phyloP scores from a whole-genome alignment of 1,139 yeast genomes.

The Chernovozyma sophiae-reginae region DNA sequence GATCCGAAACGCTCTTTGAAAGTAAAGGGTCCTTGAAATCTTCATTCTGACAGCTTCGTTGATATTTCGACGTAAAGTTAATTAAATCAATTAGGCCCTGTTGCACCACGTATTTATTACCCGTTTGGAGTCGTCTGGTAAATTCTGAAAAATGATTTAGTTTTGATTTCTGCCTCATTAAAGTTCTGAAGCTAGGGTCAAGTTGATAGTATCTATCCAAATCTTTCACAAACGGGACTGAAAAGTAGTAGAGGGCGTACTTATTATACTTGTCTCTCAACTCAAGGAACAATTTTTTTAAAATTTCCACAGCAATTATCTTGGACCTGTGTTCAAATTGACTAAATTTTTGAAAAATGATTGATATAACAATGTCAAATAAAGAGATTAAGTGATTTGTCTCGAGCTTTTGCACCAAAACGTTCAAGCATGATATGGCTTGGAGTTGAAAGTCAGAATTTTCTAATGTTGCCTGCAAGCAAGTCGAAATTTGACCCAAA shows the following conservation, averaged over 20 bases:
- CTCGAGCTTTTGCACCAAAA: conserved; percentile 46
- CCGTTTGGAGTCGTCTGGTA: conserved; percentile 55
- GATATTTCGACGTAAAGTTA: conserved; percentile 45
- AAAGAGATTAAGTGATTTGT: conserved; percentile 49
- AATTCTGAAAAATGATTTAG: conserved; percentile 44
- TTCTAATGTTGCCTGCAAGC: conserved; percentile 78
- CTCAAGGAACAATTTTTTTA: conserved; percentile 36
- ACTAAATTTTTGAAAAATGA: conserved; percentile 60
- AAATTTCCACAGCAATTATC: conserved; percentile 41
- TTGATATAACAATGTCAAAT: conserved; percentile 42
- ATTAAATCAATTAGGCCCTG: conserved; percentile 73
- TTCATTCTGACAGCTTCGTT: conserved; percentile 43
- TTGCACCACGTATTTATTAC: conserved; percentile 70
- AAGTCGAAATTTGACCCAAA: conserved; percentile 83
- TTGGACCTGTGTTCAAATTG: conserved; percentile 46
- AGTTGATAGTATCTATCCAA: conserved; percentile 25
- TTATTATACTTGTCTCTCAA: conserved; percentile 30
- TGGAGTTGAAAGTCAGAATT: conserved; percentile 55
- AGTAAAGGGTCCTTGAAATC: conserved; percentile 23
- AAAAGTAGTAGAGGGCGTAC: conserved; percentile 46
- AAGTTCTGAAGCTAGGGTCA: conserved; percentile 21
- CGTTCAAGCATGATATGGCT: conserved; percentile 67
- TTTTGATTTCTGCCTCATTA: conserved; percentile 24
- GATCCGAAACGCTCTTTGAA: conserved; percentile 33
- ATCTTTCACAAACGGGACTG: conserved; percentile 46